Evolutionary conservation across 225 moss, liverwort and hornwort species (phyloP), one percentile per base, ranked within the genome.

Genomic region (Bryoerythrophyllum caledonicum): DNA sequence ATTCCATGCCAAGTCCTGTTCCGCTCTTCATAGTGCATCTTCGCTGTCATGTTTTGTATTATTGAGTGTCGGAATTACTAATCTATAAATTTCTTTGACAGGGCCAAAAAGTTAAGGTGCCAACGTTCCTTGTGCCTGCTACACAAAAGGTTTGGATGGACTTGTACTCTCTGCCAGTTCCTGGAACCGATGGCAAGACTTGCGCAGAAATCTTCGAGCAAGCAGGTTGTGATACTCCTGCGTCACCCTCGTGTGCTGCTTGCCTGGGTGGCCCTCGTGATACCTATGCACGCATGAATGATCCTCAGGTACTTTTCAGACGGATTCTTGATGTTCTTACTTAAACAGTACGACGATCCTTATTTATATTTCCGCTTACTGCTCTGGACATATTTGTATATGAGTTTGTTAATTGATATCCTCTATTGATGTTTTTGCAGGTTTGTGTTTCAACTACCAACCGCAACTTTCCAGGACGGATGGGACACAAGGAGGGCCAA

Each of bases 61-160:
- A 32, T 26, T 7, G 41, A 44, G 72, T 32, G 25, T 61, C 69
- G 59, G 44, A 76, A 27, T 61, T 74, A 15, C 48, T 81, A n/a
- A 78, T 65, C 25, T 64, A 8, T 14, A 9, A 40, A 10, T 60
- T 61, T 65, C 16, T 27, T 46, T 70, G 59, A 70, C 87, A 96
- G 96, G 95, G 90, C 57, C 66, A 75, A 64, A 87, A 84, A 55
- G 99, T 99, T 63, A 99, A 95, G 86, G 99, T 95, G 21, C 95
- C 95, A 68, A 95, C 95, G 25, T 99, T 99, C 83, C 83, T 99
- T 78, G 95, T 95, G 11, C 99, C 95, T 75, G 93, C 99, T 51
- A 99, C 99, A 14, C 99, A 99, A 65, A 99, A 91, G 90, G 99
- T 94, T 30, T 97, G 96, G 96, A 84, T 94, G 96, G 96, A 97